These are phyloP conservation scores for Penstemon newberryi DNA, from an alignment of 257 asterid genomes.

Conservation along the genomic window DNA sequence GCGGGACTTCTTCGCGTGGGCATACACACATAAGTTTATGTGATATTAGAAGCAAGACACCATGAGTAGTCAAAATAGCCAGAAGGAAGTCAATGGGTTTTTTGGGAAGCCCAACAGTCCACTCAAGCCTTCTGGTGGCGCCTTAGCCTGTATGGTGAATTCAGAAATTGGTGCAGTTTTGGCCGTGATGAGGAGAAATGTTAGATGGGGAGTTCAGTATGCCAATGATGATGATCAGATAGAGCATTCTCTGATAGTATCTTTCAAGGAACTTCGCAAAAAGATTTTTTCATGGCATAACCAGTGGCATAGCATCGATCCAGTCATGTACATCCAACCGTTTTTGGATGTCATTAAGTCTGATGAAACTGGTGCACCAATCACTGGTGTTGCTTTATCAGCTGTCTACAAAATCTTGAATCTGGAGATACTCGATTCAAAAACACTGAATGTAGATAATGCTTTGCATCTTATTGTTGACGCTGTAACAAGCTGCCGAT, in stretches of 20 bases:
- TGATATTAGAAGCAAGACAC: constrained; percentile 35
- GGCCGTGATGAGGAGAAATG: constrained; percentile 99
- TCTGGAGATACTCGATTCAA: constrained; percentile 67
- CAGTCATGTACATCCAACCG: constrained; percentile 77
- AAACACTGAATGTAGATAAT: constrained; percentile 69
- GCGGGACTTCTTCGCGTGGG: constrained; percentile 37
- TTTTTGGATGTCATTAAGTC: constrained; percentile 88
- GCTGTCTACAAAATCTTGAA: constrained; percentile 82
- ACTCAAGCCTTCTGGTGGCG: constrained; percentile 60
- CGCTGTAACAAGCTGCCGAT: constrained; percentile 96
- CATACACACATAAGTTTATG: constrained; percentile 28
- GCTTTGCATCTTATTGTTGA: constrained; percentile 85
- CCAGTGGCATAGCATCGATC: constrained; percentile 76
- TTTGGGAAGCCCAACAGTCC: constrained; percentile 42
- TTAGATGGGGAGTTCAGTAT: constrained; percentile 92
- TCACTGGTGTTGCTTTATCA: constrained; percentile 94
- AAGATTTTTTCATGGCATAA: constrained; percentile 73
- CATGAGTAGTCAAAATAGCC: constrained; percentile 55
- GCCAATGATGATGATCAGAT: constrained; percentile 78
- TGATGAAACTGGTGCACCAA: constrained; percentile 98
- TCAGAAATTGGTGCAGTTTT: constrained; percentile 96
- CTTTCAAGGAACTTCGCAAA: constrained; percentile 82
- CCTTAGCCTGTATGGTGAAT: constrained; percentile 85
- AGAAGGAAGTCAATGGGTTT: constrained; percentile 45
- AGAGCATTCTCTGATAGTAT: constrained; percentile 79